Evolutionary conservation across 345 rosid species (phyloP).

Genomic region (Hypericum perforatum): DNA sequence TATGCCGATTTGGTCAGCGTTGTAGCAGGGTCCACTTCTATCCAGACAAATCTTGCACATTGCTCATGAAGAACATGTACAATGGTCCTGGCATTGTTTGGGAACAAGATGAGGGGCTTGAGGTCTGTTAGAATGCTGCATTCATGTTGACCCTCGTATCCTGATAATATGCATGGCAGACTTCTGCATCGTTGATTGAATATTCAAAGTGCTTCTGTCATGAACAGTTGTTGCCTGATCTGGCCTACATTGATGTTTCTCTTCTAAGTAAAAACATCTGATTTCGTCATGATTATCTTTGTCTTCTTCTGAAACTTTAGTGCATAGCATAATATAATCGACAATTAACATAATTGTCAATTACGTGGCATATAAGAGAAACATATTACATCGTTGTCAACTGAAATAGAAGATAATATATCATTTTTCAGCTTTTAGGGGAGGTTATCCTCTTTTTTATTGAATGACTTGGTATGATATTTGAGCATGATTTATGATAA

Average conservation of each 20-base stretch:
- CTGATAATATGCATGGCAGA: constrained; percentile 30
- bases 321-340: no score
- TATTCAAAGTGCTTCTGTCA: not conserved
- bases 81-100: constrained; percentile 89
- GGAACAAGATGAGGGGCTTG: constrained; percentile 99
- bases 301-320: not conserved
- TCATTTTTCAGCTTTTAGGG: no score
- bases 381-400: no score
- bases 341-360: no score
- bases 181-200: not conserved
- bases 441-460: no score
- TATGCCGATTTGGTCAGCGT: constrained; percentile 91
- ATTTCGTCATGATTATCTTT: no score
- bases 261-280: no score
- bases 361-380: no score
- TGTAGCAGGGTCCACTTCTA: constrained; percentile 96
- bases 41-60: constrained; percentile 73
- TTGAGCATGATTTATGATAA: no score
- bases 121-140: constrained; percentile 83
- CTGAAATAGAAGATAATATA: no score
- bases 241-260: not conserved
- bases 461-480: no score
- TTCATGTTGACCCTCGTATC: constrained; percentile 70
- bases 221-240: not conserved
- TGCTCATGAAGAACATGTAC: constrained; percentile 91